phyloP scores from a whole-genome alignment of 805 yeast species.

The Hanseniaspora pseudoguilliermondii region DNA sequence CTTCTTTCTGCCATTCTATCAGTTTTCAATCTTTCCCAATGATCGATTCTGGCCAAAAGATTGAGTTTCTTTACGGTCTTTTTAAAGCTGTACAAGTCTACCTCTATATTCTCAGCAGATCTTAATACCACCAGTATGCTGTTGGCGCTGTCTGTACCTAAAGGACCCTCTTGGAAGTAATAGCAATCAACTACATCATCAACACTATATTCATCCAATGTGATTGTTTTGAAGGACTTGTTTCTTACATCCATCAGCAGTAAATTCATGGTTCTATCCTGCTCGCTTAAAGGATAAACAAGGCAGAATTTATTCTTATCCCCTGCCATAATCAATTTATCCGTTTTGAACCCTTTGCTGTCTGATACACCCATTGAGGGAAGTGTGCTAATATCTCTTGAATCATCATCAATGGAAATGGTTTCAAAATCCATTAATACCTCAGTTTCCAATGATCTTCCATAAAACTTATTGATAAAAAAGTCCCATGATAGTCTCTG shows the following conservation, averaged over 20 bases:
- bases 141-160: slow-evolving; percentile 5
- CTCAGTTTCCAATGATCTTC: slow-evolving; percentile 1
- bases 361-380: background rate
- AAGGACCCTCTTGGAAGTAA: slow-evolving; percentile 9
- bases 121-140: background rate
- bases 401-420: background rate
- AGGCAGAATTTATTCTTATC: background rate
- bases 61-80: background rate
- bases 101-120: slow-evolving; percentile 7
- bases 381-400: no score
- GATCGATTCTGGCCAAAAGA: background rate
- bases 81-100: background rate
- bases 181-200: background rate
- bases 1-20: slow-evolving; percentile 12
- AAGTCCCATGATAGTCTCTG: slow-evolving; percentile 3
- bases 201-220: background rate
- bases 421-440: background rate
- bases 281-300: background rate
- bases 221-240: background rate
- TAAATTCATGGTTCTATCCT: background rate
- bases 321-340: background rate
- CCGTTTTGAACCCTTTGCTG: background rate
- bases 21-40: slow-evolving; percentile 8
- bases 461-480: slow-evolving; percentile 1
- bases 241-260: background rate